Evolutionary conservation across 2,329 filamentous ascomycete species (phyloP), one percentile per base, ranked within the genome.

Genomic region (Venturia pyrina): DNA sequence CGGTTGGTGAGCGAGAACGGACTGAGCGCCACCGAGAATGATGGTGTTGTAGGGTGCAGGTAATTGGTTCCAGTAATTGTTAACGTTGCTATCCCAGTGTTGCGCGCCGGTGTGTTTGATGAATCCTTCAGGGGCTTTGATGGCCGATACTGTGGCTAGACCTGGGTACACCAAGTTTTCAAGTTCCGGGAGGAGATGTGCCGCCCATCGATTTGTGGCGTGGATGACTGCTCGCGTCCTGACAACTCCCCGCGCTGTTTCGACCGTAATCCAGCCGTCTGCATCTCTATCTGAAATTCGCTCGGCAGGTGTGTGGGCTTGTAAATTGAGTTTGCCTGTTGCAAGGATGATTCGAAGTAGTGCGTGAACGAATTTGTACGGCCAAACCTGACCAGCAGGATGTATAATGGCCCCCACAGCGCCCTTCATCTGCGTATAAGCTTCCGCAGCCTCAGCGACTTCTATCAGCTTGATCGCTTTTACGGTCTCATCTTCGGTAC

Each of bases 161-260:
- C 40, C 60, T 32, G 60, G 60, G 40, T 43, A 62, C 2, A 62
- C 37, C 13, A 62, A 44, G 0, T 17, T 43, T 56, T 76, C 80
- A 0, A 76, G 73, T 37, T 79, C 56, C 1, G 65, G 63, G 10
- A 74, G 67, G 0, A 76, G 66, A 56, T 73, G 70, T 0, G 74
- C 68, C 1, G 73, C 76, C 67, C 76, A 76, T 2, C 71, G 74
- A 65, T 76, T 76, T 17, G 74, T 75, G 2, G 74, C 73, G n/a
- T 75, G 64, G 1, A 76, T 69, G 37, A 75, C 66, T 17, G 66
- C 68, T 1, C 24, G 62, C 0, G 74, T 57, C 1, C 59, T 57
- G 56, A 75, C 69, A 6, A 63, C 68, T 24, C 65, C 68, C 50
- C 70, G 60, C 15, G 67, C 66, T 1, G 73, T 75, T 28, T 56